phyloP scores from a whole-genome alignment of 129 eudicot genomes.

The Flaveria brownii region DNA sequence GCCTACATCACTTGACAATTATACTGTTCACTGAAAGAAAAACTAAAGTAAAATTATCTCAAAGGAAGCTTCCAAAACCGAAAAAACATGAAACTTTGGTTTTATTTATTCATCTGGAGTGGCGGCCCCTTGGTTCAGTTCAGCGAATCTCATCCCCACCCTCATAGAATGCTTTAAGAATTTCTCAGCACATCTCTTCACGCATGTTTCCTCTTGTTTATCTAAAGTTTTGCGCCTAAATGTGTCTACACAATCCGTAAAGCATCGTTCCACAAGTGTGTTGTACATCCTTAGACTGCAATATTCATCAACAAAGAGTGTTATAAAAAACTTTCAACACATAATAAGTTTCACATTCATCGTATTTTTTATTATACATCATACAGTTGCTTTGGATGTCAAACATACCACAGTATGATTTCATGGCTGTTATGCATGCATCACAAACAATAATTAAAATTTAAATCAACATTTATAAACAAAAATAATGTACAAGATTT shows the following conservation, averaged over 20 bases:
- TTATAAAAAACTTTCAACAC: not conserved
- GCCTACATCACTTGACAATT: not conserved
- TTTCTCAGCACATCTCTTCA: slow-evolving; percentile 79
- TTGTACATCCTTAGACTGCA: slow-evolving; percentile 85
- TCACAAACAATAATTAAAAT: too few species aligned
- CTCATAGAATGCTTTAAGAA: slow-evolving; percentile 87
- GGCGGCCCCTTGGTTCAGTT: slow-evolving; percentile 77
- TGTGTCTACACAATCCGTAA: slow-evolving; percentile 74
- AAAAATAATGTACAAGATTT: too few species aligned
- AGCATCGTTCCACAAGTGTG: slow-evolving; percentile 77
- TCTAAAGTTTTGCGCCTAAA: slow-evolving; percentile 69
- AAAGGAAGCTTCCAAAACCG: not conserved
- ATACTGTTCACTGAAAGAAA: not conserved
- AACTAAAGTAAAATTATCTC: slow-evolving; percentile 1
- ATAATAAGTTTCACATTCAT: too few species aligned
- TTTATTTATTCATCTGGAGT: slow-evolving; percentile 40
- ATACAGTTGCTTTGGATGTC: too few species aligned
- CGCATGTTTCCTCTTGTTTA: slow-evolving; percentile 79
- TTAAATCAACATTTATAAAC: too few species aligned
- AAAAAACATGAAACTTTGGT: not conserved
- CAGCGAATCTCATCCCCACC: slow-evolving; percentile 75
- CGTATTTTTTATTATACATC: too few species aligned
- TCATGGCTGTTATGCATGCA: too few species aligned
- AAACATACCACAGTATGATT: too few species aligned
- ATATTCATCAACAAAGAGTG: not conserved